Evolutionary conservation across 2,329 filamentous ascomycete genomes (phyloP).

Genomic region (Phyllosticta paracitricarpa): DNA sequence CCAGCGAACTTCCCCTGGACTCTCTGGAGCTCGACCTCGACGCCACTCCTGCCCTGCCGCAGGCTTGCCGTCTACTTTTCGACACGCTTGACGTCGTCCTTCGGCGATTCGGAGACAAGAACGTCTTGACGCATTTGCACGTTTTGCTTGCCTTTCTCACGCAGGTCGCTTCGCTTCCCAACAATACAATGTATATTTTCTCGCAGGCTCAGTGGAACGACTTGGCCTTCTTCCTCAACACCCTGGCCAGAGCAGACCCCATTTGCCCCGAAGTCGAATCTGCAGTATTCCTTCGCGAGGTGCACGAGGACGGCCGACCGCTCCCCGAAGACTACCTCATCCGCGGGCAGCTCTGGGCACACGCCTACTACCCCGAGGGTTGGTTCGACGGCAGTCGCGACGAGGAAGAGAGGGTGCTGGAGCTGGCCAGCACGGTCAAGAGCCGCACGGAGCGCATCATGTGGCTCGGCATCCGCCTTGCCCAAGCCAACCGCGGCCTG

Average conservation of each 20-base stretch:
- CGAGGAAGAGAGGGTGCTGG: constrained; percentile 58
- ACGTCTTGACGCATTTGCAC: constrained; percentile 54
- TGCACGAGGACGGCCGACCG: constrained; percentile 40
- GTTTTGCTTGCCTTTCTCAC: constrained; percentile 52
- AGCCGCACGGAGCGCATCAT: constrained; percentile 51
- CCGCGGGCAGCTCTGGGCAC: constrained; percentile 51
- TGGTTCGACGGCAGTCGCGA: constrained; percentile 56
- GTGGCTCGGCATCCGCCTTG: constrained; percentile 39
- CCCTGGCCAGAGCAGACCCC: constrained; percentile 22
- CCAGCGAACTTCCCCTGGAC: background rate
- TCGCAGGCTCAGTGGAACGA: constrained; percentile 44
- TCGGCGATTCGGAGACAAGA: constrained; percentile 44
- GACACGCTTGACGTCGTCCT: constrained; percentile 41
- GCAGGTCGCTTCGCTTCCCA: constrained; percentile 26
- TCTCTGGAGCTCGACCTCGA: constrained; percentile 12
- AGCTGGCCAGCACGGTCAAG: constrained; percentile 48
- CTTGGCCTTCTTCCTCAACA: constrained; percentile 44
- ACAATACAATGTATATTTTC: constrained; percentile 20
- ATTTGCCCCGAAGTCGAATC: background rate
- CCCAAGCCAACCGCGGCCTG: background rate
- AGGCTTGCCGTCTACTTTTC: constrained; percentile 33
- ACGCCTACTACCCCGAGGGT: constrained; percentile 46
- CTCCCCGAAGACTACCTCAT: constrained; percentile 61
- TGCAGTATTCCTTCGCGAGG: constrained; percentile 40
- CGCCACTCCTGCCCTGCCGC: constrained; percentile 16